Conservation (phyloP, 192 early-diverging fungal species). For the Cladochytrium replicatum region DNA sequence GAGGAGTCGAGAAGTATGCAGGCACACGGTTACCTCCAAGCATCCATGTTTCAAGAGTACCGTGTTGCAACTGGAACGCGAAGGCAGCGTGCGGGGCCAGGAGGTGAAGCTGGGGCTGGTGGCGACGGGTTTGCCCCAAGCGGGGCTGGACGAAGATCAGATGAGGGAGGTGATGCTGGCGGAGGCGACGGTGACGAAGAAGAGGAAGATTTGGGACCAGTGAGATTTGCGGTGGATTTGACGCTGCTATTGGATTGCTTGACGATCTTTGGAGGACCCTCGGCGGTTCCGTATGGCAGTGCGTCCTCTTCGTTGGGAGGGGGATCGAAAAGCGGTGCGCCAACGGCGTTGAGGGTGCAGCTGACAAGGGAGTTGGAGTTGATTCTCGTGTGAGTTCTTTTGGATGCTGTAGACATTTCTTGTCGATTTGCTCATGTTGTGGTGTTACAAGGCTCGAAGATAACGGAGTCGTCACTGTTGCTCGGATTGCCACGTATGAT, state of each 20-base stretch:
- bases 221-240: slow-evolving; percentile 13
- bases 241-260: slow-evolving; percentile 15
- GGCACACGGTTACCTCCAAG: background rate
- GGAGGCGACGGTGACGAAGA: too few relatives aligned
- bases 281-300: slow-evolving; percentile 7
- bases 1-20: slow-evolving; percentile 9
- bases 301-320: slow-evolving; percentile 29
- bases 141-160: too few relatives aligned
- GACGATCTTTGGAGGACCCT: slow-evolving; percentile 15
- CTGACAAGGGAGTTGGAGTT: too few relatives aligned
- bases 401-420: too few relatives aligned
- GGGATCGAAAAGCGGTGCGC: too few relatives aligned
- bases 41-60: slow-evolving; percentile 11
- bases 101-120: background rate
- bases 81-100: background rate
- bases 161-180: too few relatives aligned
- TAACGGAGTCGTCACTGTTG: slow-evolving; percentile 38
- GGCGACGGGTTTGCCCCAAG: too few relatives aligned
- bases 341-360: too few relatives aligned
- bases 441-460: slow-evolving; percentile 36
- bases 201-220: background rate
- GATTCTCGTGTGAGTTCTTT: too few relatives aligned
- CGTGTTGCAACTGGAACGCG: slow-evolving; percentile 4
- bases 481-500: slow-evolving; percentile 37
- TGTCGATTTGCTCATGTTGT: too few relatives aligned